Evolutionary conservation across 2,329 filamentous ascomycete species (phyloP), one percentile per base, ranked within the genome.

Genomic region (Penicillium sp.): DNA sequence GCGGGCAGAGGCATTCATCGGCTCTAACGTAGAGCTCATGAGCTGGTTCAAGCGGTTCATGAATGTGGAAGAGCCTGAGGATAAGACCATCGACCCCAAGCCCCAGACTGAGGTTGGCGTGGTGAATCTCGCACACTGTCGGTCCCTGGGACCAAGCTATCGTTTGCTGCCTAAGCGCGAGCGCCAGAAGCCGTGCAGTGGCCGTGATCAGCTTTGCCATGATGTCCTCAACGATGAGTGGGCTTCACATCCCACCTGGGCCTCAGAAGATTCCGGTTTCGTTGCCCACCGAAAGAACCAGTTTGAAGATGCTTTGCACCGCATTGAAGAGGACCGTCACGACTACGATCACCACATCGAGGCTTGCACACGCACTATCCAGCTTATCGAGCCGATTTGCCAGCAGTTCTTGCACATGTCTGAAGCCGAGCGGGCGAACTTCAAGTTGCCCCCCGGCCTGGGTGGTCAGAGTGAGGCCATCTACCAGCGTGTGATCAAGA

Each of bases 331-430:
- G 78, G 95, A 99, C 76, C 91, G 95, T 4, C 95, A 99, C 74
- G 95, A 99, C 74, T 99, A 99, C 72, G 95, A 99, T 77, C 97
- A 96, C 80, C 95, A 97, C 74, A 98, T 99, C 57, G 95, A 99
- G 79, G 91, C 92, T 9, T 97, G 95, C 73, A 87, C 91, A 63
- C 93, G 96, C 69, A 97, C 95, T 54, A 96, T 99, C 62, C 95
- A 98, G 78, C 88, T 99, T 4, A 87, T 99, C 44, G 94, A 98
- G 75, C 95, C 95, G 0, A 92, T 98, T 61, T 93, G 92, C 1
- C 93, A 96, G 73, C 91, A 96, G 72, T 91, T 99, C 78, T 84
- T 93, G 17, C 89, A 90, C 45, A 90, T 97, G 85, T 86, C 85
- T 9, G 84, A 91, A 6, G 79, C 85, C 3, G 93, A 97, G 72